Percentiles rank a stretch among this genome's conserved stretches.
Evolutionary conservation across 768 basidiomycete genomes (phyloP).

Genomic region (Amanita phalloides): DNA sequence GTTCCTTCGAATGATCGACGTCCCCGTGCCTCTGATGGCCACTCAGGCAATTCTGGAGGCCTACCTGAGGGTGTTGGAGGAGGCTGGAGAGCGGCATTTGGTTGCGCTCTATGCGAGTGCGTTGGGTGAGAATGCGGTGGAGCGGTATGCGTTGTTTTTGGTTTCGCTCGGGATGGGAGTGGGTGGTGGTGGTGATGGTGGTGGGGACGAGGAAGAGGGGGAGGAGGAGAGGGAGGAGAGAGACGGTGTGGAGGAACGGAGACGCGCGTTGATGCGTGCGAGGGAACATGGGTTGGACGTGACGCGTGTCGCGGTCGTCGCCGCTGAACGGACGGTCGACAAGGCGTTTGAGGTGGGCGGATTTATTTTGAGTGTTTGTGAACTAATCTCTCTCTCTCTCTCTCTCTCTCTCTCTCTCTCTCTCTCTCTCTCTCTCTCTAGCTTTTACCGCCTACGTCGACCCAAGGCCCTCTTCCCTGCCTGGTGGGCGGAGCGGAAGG

Average conservation of each 20-base stretch:
- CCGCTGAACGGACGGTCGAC: conserved; percentile 72
- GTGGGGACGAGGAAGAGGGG: neutral
- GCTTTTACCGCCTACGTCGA: conserved; percentile 32
- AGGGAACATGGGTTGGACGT: conserved; percentile 80
- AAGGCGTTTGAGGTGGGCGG: conserved; percentile 49
- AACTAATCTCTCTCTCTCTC: neutral
- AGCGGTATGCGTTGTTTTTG: conserved; percentile 87
- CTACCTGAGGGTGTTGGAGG: conserved; percentile 82
- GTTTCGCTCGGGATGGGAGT: conserved; percentile 60
- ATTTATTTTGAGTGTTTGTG: neutral
- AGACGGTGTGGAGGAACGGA: conserved; percentile 48
- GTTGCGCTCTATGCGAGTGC: conserved; percentile 93
- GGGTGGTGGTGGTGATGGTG: neutral
- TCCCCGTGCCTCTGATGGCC: conserved; percentile 59
- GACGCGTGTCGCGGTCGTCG: conserved; percentile 64
- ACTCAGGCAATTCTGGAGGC: conserved; percentile 79
- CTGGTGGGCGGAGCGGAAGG: conserved; percentile 22
- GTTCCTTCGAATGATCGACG: conserved; percentile 74
- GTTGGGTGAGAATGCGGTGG: conserved; percentile 82
- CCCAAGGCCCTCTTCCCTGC: conserved; percentile 50
- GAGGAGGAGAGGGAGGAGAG: neutral
- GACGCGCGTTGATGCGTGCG: conserved; percentile 61
- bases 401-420: no score
- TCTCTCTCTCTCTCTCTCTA: no score
- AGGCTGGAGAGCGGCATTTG: conserved; percentile 70